Base-by-base conservation (phyloP, 2,329 filamentous ascomycete genomes). In the Ophiosphaerella narmari region DNA sequence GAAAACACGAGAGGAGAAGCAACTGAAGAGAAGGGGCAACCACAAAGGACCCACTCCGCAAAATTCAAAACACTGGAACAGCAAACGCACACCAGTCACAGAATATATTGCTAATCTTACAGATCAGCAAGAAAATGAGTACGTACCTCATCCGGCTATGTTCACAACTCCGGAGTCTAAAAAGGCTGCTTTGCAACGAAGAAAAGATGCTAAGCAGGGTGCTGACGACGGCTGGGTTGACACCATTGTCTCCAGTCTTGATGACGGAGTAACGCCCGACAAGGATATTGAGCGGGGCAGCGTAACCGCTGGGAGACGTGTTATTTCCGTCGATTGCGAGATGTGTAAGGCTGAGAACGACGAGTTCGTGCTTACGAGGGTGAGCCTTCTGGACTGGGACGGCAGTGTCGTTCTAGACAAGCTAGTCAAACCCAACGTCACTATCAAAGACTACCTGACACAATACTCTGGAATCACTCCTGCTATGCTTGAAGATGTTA, bases 391-490 rank as follows among this genome's bases (percentile, higher is more conserved):
- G 7, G 79, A 86, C 52, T 99, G 94, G 93, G 85, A 91, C 60
- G 92, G 92, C 41, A 83, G 85, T 31, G 82, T 89, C 8, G 80
- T 96, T 13, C 76, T 97, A 43, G 94, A 99, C 70, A 89, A 96
- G 75, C 83, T 97, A 11, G 94, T 99, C 65, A 95, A 94, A 76
- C 94, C 94, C 0, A 82, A 86, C 38, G 87, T 89, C 59, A 87
- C 90, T n/a, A 92, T 99, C 65, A 87, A 84, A 48, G 89, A 99
- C 77, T 97, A 99, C 70, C 81, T 99, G 35, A 99, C 94, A 1
- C 87, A 82, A 62, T 80, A 86, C 73, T 99, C 94, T 0, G 94
- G 94, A 55, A 97, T 99, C 67, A 99, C 93, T 3, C 82, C 89
- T 64, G 85, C 86, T 57, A 91, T 92, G 83, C 83, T 99, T 29